A percentile compares a stretch with the other conserved stretches of the same genome.
Conservation (phyloP, 352 stramenopile species). For the Thalassiosira sp. region DNA sequence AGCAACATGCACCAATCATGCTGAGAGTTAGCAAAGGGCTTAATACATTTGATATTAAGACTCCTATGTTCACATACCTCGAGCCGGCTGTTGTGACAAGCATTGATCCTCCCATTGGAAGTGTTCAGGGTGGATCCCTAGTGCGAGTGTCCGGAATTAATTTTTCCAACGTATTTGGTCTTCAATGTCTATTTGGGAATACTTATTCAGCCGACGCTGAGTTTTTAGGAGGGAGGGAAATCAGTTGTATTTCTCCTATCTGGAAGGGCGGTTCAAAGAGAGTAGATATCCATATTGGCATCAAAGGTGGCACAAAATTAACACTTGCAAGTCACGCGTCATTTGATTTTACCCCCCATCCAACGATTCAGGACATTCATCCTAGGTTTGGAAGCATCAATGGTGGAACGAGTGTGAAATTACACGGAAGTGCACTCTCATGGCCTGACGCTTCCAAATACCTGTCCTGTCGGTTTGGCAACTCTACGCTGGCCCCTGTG, state of each 20-base stretch:
- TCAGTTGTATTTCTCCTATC: constrained; percentile 32
- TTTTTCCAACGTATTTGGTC: constrained; percentile 53
- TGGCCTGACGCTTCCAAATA: constrained; percentile 39
- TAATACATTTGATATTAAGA: constrained; percentile 28
- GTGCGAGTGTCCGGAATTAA: constrained; percentile 52
- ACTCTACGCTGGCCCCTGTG: constrained; percentile 42
- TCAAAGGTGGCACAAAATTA: constrained; percentile 15
- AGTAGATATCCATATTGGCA: constrained; percentile 42
- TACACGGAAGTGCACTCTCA: constrained; percentile 32
- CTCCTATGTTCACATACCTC: constrained; percentile 49
- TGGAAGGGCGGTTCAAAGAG: constrained; percentile 36
- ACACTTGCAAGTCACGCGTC: constrained; percentile 25
- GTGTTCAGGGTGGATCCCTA: constrained; percentile 43
- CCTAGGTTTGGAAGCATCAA: constrained; percentile 38
- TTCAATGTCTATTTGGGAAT: constrained; percentile 60
- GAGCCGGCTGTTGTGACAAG: constrained; percentile 43
- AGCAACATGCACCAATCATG: constrained; percentile 25
- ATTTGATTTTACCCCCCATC: constrained; percentile 55
- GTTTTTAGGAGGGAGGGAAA: constrained; percentile 36
- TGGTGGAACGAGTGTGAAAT: constrained; percentile 41
- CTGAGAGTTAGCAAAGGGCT: constrained; percentile 43
- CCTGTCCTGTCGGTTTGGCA: constrained; percentile 58
- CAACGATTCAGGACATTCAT: constrained; percentile 44
- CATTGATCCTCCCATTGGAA: constrained; percentile 53
- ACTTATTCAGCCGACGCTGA: constrained; percentile 14